These are phyloP conservation scores for Amylocystis lapponica DNA, from an alignment of 768 basidiomycete species.

Conservation along the genomic window DNA sequence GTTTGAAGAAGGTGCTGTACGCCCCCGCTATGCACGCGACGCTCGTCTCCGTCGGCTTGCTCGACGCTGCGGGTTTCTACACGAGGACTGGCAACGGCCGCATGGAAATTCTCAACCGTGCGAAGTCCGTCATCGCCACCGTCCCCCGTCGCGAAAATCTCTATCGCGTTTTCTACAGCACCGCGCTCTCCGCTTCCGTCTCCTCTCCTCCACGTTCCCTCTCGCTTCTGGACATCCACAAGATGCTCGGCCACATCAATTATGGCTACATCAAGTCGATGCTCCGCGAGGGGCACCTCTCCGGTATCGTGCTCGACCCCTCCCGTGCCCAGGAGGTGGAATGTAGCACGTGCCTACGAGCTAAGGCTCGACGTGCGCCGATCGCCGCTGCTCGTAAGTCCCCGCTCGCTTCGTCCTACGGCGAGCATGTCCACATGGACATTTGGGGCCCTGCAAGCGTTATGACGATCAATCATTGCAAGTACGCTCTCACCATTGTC, in stretches of 20 bases:
- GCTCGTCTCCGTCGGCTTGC: constrained; percentile 15
- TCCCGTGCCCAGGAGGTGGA: too few relatives aligned
- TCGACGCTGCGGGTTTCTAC: constrained; percentile 13
- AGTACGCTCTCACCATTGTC: constrained; percentile 23
- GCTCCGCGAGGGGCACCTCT: too few relatives aligned
- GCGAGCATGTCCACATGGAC: constrained; percentile 34
- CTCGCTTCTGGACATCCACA: constrained; percentile 24
- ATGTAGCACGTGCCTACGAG: constrained; percentile 40
- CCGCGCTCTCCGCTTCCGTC: not conserved
- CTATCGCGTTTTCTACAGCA: constrained; percentile 5
- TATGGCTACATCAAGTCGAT: too few relatives aligned
- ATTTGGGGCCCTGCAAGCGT: constrained; percentile 39
- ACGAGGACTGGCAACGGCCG: constrained; percentile 1
- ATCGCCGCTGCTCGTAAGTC: constrained; percentile 13
- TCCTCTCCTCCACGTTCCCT: not conserved
- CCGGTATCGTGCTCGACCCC: too few relatives aligned
- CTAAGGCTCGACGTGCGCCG: constrained; percentile 31
- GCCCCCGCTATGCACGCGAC: constrained; percentile 14
- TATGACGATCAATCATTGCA: constrained; percentile 11
- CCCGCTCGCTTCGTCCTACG: constrained; percentile 22
- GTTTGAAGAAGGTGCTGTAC: constrained; percentile 15
- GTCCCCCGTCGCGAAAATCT: constrained; percentile 13
- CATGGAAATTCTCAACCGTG: too few relatives aligned
- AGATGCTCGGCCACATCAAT: constrained; percentile 30
- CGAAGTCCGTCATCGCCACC: constrained; percentile 5